phyloP scores from a whole-genome alignment of 2,329 filamentous ascomycete genomes.

The Ustilaginoidea virens region DNA sequence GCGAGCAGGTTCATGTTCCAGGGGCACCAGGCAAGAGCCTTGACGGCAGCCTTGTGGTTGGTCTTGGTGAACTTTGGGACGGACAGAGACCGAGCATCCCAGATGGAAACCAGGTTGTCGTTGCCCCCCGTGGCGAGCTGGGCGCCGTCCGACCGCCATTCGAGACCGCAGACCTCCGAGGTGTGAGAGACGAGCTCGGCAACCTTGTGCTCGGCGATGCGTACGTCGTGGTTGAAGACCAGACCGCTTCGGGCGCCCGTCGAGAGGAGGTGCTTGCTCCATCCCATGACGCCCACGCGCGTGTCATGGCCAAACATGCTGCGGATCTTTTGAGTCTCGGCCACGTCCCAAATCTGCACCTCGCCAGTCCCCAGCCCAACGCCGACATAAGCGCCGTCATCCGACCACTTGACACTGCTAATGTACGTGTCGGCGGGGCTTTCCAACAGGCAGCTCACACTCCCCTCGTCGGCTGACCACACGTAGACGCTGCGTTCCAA shows the following conservation, averaged over 20 bases:
- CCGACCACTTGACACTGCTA: slow-evolving; percentile 97
- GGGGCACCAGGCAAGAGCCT: slow-evolving; percentile 96
- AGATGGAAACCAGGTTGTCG: slow-evolving; percentile 97
- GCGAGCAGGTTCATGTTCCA: slow-evolving; percentile 97
- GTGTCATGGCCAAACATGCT: slow-evolving; percentile 98
- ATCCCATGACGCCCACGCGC: slow-evolving; percentile 94
- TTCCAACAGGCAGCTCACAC: slow-evolving; percentile 79
- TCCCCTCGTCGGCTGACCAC: slow-evolving; percentile 91
- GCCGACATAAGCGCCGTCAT: slow-evolving; percentile 88
- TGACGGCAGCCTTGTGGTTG: slow-evolving; percentile 97
- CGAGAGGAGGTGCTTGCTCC: slow-evolving; percentile 96
- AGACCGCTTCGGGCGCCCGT: slow-evolving; percentile 89
- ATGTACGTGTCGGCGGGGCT: slow-evolving; percentile 84
- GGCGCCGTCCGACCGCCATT: slow-evolving; percentile 92
- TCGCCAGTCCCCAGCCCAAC: slow-evolving; percentile 91
- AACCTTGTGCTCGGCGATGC: slow-evolving; percentile 93
- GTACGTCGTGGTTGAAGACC: slow-evolving; percentile 97
- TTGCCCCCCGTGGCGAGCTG: slow-evolving; percentile 97
- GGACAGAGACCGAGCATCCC: slow-evolving; percentile 85
- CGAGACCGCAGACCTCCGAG: slow-evolving; percentile 92
- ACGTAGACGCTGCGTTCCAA: slow-evolving; percentile 95
- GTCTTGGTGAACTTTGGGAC: slow-evolving; percentile 99
- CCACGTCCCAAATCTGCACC: slow-evolving; percentile 98
- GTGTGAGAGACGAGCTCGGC: slow-evolving; percentile 95
- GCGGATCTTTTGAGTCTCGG: slow-evolving; percentile 86